Conservation (phyloP, 805 yeast species). For the Ogataea haglerorum region DNA sequence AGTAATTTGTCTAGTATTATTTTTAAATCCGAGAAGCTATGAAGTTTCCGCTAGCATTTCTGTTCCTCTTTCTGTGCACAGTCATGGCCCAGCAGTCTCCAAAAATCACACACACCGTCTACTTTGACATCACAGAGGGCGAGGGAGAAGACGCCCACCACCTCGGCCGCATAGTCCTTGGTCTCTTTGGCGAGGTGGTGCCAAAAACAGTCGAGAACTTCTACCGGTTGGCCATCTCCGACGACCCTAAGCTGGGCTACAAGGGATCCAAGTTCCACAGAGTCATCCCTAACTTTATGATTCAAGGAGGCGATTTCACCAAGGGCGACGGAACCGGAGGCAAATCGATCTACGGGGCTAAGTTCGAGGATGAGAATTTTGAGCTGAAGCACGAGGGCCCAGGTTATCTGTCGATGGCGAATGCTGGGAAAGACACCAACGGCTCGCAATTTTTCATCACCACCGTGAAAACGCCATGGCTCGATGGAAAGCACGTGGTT, state of each 20-base stretch:
- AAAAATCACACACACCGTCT: slow-evolving; percentile 72
- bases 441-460: slow-evolving; percentile 96
- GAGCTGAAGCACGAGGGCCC: slow-evolving; percentile 63
- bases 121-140: slow-evolving; percentile 81
- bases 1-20: background rate
- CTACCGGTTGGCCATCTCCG: slow-evolving; percentile 73
- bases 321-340: slow-evolving; percentile 71
- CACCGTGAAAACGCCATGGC: slow-evolving; percentile 87
- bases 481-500: slow-evolving; percentile 92
- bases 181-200: slow-evolving; percentile 80
- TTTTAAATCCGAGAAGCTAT: slow-evolving; percentile 13
- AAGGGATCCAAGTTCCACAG: slow-evolving; percentile 66
- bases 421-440: slow-evolving; percentile 75
- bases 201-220: slow-evolving; percentile 91
- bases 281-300: slow-evolving; percentile 68
- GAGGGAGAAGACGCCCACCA: slow-evolving; percentile 60
- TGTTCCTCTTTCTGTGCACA: slow-evolving; percentile 18
- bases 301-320: slow-evolving; percentile 81
- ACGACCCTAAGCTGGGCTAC: slow-evolving; percentile 65
- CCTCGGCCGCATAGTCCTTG: slow-evolving; percentile 81
- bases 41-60: slow-evolving; percentile 24
- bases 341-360: slow-evolving; percentile 66
- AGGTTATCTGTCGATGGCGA: slow-evolving; percentile 74
- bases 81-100: slow-evolving; percentile 38
- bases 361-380: slow-evolving; percentile 69